phyloP scores from a whole-genome alignment of 257 asterid species.

The Solanum virginianum region DNA sequence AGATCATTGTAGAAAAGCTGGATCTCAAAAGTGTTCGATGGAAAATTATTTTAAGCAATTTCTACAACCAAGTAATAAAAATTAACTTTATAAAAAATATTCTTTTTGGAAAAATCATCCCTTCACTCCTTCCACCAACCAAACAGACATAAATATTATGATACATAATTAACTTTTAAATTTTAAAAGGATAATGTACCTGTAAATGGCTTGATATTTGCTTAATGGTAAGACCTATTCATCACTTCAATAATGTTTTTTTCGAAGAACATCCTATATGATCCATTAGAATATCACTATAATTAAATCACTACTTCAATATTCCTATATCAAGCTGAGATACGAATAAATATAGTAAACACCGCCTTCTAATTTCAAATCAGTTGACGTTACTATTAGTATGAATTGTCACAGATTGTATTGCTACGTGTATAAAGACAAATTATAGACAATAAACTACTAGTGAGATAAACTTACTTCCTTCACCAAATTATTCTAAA shows the following conservation, averaged over 20 bases:
- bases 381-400: neutral
- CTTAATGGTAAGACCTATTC: conserved; percentile 13
- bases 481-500: conserved; percentile 10
- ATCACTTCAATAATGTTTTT: conserved; percentile 1
- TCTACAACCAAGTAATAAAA: no score
- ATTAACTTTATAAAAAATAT: no score
- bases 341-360: neutral
- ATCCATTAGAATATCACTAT: neutral
- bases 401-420: neutral
- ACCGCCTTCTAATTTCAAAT: neutral
- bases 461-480: conserved; percentile 1
- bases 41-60: neutral
- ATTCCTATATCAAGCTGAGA: neutral
- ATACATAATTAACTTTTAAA: no score
- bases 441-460: neutral
- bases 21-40: neutral
- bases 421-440: neutral
- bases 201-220: neutral
- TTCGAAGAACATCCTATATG: conserved; percentile 5
- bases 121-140: no score
- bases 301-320: neutral
- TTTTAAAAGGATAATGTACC: no score
- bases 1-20: neutral
- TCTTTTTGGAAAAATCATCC: no score
- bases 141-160: no score